Base-by-base conservation (phyloP, 2,329 filamentous ascomycete genomes). In the Drechslerella dactyloides region DNA sequence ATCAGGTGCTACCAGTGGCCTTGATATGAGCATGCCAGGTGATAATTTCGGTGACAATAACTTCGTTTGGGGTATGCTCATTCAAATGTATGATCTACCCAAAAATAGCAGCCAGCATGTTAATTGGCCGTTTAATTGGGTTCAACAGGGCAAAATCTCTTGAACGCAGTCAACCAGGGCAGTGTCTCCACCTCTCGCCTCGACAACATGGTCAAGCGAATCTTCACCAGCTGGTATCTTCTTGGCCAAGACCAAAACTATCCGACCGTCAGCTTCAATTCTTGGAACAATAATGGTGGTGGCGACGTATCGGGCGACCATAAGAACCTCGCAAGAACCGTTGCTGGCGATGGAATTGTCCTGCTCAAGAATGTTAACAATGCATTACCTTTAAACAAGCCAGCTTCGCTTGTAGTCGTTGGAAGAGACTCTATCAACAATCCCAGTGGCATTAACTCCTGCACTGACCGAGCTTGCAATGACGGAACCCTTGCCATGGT, bases 201-300 rank as follows among this genome's bases (percentile, higher is more conserved):
- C 8, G 93, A 97, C 76, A 94, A 97, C 78, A 96, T 96, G 89
- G 90, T 87, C 3, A 89, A 91, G 80, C 87, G 94, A 76, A 96
- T 90, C 78, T 88, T 89, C 86, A 84, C 87, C 3, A 82, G 87
- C 44, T 87, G 85, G 85, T 87, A 84, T 70, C 81, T 84, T 77
- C 74, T 86, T 50, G 85, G 85, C 15, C 86, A 89, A 76, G 85
- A 88, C 75, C 76, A 83, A 65, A 81, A 84, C 75, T 86, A 82
- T 69, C 85, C 85, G 1, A 78, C 80, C 10, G 57, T 74, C 40
- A 97, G 93, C 83, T 96, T 97, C 81, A 89, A 89, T 76, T 91
- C 91, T 3, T 97, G 93, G 93, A 91, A 89, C 0, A 81, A 83
- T 1, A 87, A 93, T 76, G 93, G 90, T 0, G 89, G 85, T 15